Evolutionary conservation across 2,329 filamentous ascomycete genomes (phyloP).

Genomic region (Alternaria infectoria): DNA sequence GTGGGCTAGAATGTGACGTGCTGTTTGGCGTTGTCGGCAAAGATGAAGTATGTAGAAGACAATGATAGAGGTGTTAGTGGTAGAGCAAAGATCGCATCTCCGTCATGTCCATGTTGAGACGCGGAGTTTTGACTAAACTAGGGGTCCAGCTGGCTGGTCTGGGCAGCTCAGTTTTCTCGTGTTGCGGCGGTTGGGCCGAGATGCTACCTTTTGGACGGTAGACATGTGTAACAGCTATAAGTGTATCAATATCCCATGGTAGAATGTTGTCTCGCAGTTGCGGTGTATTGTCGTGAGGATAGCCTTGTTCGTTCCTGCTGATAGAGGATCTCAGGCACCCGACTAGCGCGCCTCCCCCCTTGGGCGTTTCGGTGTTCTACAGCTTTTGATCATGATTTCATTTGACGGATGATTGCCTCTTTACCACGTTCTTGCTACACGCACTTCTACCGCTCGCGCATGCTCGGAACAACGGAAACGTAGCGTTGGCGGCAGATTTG

Average conservation of each 20-base stretch:
- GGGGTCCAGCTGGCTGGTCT: neutral
- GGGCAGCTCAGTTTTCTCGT: neutral
- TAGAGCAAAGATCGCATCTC: neutral
- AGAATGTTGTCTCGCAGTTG: too few relatives aligned
- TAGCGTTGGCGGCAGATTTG: neutral
- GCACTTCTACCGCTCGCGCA: neutral
- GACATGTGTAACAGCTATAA: too few relatives aligned
- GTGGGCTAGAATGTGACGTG: neutral
- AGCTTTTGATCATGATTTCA: neutral
- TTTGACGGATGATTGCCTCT: neutral
- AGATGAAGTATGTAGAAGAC: too few relatives aligned
- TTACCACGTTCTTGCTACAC: neutral
- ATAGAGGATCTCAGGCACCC: neutral
- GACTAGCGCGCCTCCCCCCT: neutral
- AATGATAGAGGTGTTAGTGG: neutral
- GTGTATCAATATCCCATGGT: too few relatives aligned
- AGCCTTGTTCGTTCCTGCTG: neutral
- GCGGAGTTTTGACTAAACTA: neutral
- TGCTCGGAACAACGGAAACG: neutral
- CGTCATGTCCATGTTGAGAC: neutral
- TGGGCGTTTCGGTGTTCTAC: neutral
- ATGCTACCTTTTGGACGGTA: neutral
- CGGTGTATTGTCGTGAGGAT: neutral
- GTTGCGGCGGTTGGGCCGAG: neutral
- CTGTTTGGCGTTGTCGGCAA: too few relatives aligned